Conservation (phyloP, 2,329 filamentous ascomycete genomes). For the Diaporthe sp. region DNA sequence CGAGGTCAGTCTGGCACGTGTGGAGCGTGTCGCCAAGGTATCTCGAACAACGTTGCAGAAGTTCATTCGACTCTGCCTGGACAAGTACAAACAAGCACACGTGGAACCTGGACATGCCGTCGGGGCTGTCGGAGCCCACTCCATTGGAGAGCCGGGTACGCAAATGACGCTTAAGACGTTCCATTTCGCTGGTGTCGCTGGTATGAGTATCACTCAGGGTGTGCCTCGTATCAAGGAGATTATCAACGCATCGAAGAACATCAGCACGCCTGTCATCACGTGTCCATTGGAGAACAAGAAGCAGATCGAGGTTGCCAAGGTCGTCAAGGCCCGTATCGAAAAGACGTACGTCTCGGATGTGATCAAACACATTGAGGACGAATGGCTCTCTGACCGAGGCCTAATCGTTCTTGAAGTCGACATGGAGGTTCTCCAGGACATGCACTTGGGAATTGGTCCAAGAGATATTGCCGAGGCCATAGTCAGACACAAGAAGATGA, state of each 20-base stretch:
- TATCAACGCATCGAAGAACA: conserved; percentile 95
- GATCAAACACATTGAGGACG: conserved; percentile 85
- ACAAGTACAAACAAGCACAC: conserved; percentile 91
- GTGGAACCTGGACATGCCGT: conserved; percentile 97
- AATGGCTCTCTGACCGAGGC: conserved; percentile 82
- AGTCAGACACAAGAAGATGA: conserved; percentile 84
- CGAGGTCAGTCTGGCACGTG: conserved; percentile 54
- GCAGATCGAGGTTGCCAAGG: conserved; percentile 82
- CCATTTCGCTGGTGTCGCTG: conserved; percentile 99
- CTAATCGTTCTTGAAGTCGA: conserved; percentile 88
- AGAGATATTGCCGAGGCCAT: conserved; percentile 83
- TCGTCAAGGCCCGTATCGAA: conserved; percentile 94
- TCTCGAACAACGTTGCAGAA: conserved; percentile 78
- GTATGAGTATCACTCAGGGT: conserved; percentile 99
- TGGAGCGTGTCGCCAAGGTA: conserved; percentile 85
- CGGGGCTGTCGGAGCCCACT: conserved; percentile 95
- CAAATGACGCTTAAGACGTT: conserved; percentile 99
- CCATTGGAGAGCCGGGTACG: conserved; percentile 96
- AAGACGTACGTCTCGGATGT: conserved; percentile 92
- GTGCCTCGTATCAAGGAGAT: conserved; percentile 99
- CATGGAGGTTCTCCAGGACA: conserved; percentile 79
- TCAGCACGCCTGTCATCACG: conserved; percentile 93
- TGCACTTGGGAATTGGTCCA: conserved; percentile 84
- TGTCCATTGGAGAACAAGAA: conserved; percentile 84
- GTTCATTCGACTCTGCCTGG: conserved; percentile 86